Conservation (phyloP, 345 rosid genomes). For the Boechera stricta region DNA sequence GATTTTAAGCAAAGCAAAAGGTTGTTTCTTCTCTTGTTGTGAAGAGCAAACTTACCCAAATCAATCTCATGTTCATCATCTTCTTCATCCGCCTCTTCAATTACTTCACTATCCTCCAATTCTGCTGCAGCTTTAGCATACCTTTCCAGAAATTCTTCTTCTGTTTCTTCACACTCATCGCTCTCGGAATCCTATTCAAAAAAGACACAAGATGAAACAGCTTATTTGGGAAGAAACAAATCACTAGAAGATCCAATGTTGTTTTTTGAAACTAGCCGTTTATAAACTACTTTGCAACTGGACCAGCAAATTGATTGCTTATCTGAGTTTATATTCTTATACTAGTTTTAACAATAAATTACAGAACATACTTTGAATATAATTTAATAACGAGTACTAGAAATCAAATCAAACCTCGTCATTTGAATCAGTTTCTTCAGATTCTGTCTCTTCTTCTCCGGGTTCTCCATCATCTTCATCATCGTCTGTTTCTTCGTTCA, state of each 20-base stretch:
- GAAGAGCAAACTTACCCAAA: slow-evolving; percentile 56
- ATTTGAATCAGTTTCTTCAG: slow-evolving; percentile 52
- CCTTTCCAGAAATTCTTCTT: slow-evolving; percentile 82
- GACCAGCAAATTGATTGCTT: slow-evolving; percentile 2
- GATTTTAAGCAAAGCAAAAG: neutral
- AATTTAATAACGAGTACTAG: slow-evolving; percentile 15
- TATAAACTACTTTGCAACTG: slow-evolving; percentile 7
- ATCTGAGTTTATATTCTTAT: neutral
- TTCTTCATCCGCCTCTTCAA: slow-evolving; percentile 77
- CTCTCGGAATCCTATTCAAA: slow-evolving; percentile 74
- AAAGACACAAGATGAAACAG: slow-evolving; percentile 24
- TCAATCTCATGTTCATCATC: slow-evolving; percentile 69
- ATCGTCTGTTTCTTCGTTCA: slow-evolving; percentile 62
- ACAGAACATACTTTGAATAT: neutral
- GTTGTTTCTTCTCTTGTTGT: neutral
- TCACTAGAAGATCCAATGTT: slow-evolving; percentile 15
- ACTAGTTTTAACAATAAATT: neutral
- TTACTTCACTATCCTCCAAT: slow-evolving; percentile 52
- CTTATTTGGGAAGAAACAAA: slow-evolving; percentile 15
- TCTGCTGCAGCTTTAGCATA: slow-evolving; percentile 78
- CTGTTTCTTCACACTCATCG: slow-evolving; percentile 81
- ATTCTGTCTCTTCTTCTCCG: slow-evolving; percentile 53
- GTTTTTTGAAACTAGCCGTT: slow-evolving; percentile 2
- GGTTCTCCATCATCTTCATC: slow-evolving; percentile 58
- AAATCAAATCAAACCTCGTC: slow-evolving; percentile 57